A percentile compares a stretch with the other conserved stretches of the same genome.
These are phyloP conservation scores for Pythium diclinum DNA, from an alignment of 352 stramenopile genomes.

Conservation along the genomic window DNA sequence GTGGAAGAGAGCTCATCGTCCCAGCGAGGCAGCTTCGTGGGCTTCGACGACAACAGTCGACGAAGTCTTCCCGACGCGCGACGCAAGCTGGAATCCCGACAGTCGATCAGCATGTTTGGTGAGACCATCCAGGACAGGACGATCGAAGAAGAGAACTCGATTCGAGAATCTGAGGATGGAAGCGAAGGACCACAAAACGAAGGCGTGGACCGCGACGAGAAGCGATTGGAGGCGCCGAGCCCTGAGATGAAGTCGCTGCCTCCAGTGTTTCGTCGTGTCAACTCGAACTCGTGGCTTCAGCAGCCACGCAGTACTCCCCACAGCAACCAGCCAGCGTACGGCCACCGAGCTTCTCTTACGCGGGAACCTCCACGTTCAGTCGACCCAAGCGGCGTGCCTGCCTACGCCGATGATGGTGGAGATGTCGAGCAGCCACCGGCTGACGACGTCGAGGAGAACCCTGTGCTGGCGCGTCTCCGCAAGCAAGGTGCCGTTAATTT, in stretches of 20 bases:
- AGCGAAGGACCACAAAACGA: neutral
- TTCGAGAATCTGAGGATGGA: slow-evolving; percentile 46
- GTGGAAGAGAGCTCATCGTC: neutral
- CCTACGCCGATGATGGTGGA: neutral
- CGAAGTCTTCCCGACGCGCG: slow-evolving; percentile 40
- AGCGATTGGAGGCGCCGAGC: slow-evolving; percentile 5
- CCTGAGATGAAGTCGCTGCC: slow-evolving; percentile 23
- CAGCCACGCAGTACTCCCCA: slow-evolving; percentile 18
- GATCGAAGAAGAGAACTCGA: slow-evolving; percentile 64
- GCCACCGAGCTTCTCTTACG: slow-evolving; percentile 12
- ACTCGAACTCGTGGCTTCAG: slow-evolving; percentile 25
- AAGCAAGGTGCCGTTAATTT: slow-evolving; percentile 85
- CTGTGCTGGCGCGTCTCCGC: slow-evolving; percentile 67
- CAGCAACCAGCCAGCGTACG: slow-evolving; percentile 17
- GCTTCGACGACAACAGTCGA: slow-evolving; percentile 4
- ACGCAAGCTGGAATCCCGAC: slow-evolving; percentile 60
- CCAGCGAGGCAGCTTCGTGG: slow-evolving; percentile 3
- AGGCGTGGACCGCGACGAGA: slow-evolving; percentile 8
- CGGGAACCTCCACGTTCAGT: slow-evolving; percentile 6
- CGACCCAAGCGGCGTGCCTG: slow-evolving; percentile 5
- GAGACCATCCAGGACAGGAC: slow-evolving; percentile 44
- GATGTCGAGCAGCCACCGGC: slow-evolving; percentile 21
- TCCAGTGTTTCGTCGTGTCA: slow-evolving; percentile 19
- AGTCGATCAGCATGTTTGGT: slow-evolving; percentile 62
- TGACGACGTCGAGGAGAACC: slow-evolving; percentile 53